phyloP scores from a whole-genome alignment of 768 basidiomycete genomes.

The Boletellus ananiceps region DNA sequence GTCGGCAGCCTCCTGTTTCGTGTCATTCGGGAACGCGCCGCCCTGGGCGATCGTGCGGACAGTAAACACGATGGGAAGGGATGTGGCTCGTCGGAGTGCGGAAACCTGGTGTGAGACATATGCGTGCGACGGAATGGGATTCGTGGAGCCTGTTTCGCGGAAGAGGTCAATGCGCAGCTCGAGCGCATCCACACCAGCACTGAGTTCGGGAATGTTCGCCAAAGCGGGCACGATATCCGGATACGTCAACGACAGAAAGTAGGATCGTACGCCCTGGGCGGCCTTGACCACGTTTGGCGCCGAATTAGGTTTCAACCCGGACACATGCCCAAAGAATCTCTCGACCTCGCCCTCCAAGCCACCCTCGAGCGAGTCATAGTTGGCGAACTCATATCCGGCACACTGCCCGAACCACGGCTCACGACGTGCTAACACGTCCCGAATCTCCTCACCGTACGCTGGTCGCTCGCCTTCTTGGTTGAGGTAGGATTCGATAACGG shows the following conservation, averaged over 20 bases:
- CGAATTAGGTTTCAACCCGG: conserved; percentile 64
- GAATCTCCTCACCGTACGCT: conserved; percentile 81
- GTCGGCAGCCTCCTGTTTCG: conserved; percentile 64
- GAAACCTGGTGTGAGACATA: conserved; percentile 84
- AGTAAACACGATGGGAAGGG: conserved; percentile 88
- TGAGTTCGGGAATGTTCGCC: conserved; percentile 63
- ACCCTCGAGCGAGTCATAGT: conserved; percentile 46
- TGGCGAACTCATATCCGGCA: conserved; percentile 79
- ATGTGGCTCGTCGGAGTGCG: conserved; percentile 67
- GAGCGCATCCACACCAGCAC: conserved; percentile 82
- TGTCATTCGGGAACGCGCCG: conserved; percentile 82
- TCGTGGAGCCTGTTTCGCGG: conserved; percentile 44
- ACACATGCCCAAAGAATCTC: conserved; percentile 88
- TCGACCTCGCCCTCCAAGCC: conserved; percentile 52
- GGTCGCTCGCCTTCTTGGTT: conserved; percentile 73
- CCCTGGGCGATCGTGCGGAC: conserved; percentile 86
- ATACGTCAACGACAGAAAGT: conserved; percentile 91
- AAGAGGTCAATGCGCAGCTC: conserved; percentile 94
- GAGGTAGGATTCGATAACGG: conserved; percentile 80
- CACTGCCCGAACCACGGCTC: conserved; percentile 85
- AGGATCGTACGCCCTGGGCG: conserved; percentile 56
- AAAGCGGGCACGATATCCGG: conserved; percentile 77
- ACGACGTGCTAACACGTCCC: conserved; percentile 79
- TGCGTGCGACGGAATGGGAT: conserved; percentile 55
- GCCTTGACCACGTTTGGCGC: conserved; percentile 43